A percentile compares a stretch with the other conserved stretches of the same genome.
Conservation (phyloP, 805 yeast species). For the Ogataea allantospora region DNA sequence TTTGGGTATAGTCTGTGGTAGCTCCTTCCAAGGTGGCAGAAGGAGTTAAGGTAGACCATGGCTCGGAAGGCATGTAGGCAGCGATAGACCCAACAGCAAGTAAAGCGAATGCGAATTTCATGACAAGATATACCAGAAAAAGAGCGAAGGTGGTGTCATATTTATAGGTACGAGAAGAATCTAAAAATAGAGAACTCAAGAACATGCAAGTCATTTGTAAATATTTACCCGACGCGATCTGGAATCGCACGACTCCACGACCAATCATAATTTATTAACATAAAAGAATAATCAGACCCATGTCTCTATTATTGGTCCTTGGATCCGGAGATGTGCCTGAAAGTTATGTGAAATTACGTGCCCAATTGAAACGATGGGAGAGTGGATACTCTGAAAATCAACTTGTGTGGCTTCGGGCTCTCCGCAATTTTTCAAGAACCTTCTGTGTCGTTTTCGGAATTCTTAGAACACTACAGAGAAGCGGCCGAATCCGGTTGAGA, state of each 20-base stretch:
- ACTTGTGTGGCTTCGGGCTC: slow-evolving; percentile 1
- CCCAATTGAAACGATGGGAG: slow-evolving; percentile 5
- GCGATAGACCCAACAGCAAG: slow-evolving; percentile 51
- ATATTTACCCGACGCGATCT: slow-evolving; percentile 9
- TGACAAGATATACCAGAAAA: neutral
- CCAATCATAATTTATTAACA: slow-evolving; percentile 1
- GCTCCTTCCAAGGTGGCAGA: slow-evolving; percentile 51
- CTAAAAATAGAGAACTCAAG: slow-evolving; percentile 7
- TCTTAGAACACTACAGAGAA: neutral
- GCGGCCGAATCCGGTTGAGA: neutral
- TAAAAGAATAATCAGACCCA: neutral
- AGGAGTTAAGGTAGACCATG: slow-evolving; percentile 76
- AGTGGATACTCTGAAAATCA: slow-evolving; percentile 1
- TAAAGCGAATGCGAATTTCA: slow-evolving; percentile 20
- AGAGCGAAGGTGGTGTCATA: neutral
- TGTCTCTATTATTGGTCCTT: slow-evolving; percentile 5
- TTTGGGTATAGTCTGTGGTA: slow-evolving; percentile 50
- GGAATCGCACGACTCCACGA: slow-evolving; percentile 3
- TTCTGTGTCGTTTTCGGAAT: slow-evolving; percentile 2
- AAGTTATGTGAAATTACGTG: neutral
- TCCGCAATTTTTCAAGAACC: slow-evolving; percentile 10
- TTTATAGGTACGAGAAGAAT: slow-evolving; percentile 43
- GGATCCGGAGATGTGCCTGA: slow-evolving; percentile 9
- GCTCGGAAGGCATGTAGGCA: slow-evolving; percentile 63
- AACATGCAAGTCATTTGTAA: slow-evolving; percentile 5